Base-by-base conservation (phyloP, 2,329 filamentous ascomycete genomes). In the Sclerotiophoma versabilis region DNA sequence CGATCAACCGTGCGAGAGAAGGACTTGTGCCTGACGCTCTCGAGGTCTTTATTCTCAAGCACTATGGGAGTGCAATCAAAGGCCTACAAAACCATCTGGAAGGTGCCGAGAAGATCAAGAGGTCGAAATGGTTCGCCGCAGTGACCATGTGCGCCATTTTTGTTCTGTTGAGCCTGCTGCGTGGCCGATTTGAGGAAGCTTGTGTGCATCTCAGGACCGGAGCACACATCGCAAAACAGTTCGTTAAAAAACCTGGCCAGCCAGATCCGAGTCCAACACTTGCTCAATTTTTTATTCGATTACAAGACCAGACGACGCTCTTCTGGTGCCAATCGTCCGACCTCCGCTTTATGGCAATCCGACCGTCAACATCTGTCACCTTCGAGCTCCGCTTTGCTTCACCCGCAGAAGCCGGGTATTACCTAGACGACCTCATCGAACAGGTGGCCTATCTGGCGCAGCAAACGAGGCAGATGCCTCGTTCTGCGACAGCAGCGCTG, bases 391-490 rank as follows among this genome's bases (percentile, higher is more conserved):
- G 43, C 14, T 57, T 57, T 12, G 10, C 43, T 12, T 46, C 48
- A 7, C 32, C 44, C 12, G n/a, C 29, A 22, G 54, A 57, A 30
- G 54, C 43, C 4, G 43, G 17, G 8, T 27, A 48, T 27, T 38
- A 48, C 27, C 38, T 57, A 11, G 48, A 48, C n/a, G 42, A 50
- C 3, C 32, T 52, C n/a, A 22, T 41, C 15, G 54, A 51, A 17
- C 38, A 33, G 12, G 19, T 57, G 14, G 42, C 48, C 2, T 23
- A 48, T 32, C 25, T 47, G 4, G 43, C 54, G 9, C 43, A 57
- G 20, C 54, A 52, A 25, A 27, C 15, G 7, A 42, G 43, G 12
- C 6, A 36, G 17, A 38, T 57, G 15, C 33, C 48, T 1, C 14
- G 9, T 2, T 33, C 38, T 14, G 33, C 47, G n/a, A 44, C 8